A percentile compares a stretch with the other conserved stretches of the same genome.
Evolutionary conservation across 176 grass and related monocot genomes (phyloP).

Genomic region (Themeda triandra): DNA sequence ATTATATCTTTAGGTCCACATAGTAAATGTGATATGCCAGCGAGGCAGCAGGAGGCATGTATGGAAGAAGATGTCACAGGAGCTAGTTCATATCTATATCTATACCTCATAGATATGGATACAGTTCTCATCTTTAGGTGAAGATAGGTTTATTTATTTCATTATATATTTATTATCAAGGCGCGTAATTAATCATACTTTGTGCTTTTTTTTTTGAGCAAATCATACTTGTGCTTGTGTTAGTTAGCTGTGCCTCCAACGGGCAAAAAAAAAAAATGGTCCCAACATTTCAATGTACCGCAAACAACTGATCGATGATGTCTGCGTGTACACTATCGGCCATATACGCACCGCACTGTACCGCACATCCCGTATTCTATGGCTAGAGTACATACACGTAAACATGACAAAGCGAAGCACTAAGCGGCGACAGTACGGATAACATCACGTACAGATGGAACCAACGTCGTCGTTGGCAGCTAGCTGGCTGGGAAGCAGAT

Average conservation of each 20-base stretch:
- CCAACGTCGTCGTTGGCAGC: not conserved
- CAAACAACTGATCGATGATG: not conserved
- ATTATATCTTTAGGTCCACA: too few relatives aligned
- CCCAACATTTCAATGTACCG: not conserved
- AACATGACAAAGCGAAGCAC: not conserved
- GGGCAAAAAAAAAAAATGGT: too few relatives aligned
- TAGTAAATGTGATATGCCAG: too few relatives aligned
- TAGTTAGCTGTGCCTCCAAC: too few relatives aligned
- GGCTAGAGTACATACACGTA: not conserved
- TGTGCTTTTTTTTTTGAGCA: too few relatives aligned
- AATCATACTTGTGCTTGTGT: too few relatives aligned
- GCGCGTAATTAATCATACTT: too few relatives aligned
- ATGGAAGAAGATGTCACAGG: not conserved
- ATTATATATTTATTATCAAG: not conserved
- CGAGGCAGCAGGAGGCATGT: too few relatives aligned
- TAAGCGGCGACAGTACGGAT: not conserved
- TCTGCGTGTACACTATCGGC: not conserved
- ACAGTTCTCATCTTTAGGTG: too few relatives aligned
- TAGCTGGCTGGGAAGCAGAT: not conserved
- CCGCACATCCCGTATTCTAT: not conserved
- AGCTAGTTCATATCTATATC: not conserved
- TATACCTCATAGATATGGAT: not conserved
- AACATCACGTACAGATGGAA: not conserved
- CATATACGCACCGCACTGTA: not conserved
- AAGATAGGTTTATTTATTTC: too few relatives aligned